Conservation (phyloP, 2,329 filamentous ascomycete genomes). For the Aspergillus sp. region DNA sequence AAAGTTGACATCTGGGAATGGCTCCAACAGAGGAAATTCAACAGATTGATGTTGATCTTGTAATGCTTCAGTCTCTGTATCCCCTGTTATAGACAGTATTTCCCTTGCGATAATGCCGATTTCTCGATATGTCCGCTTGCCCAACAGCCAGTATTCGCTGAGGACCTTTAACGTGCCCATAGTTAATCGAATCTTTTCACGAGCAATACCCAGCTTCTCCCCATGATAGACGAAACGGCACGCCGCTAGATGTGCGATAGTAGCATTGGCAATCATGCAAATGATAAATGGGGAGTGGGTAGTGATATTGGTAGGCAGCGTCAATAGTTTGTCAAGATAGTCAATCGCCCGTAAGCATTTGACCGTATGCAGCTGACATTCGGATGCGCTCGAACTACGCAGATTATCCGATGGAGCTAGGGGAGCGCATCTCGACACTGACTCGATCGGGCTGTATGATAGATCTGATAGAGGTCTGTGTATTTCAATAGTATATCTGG, state of each 20-base stretch:
- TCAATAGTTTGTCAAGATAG: constrained; percentile 32
- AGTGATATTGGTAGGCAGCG: constrained; percentile 29
- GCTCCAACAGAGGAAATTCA: no score
- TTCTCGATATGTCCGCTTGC: constrained; percentile 30
- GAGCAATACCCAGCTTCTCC: constrained; percentile 24
- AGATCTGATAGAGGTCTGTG: constrained; percentile 37
- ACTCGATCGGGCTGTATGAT: constrained; percentile 33
- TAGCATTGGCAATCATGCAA: constrained; percentile 38
- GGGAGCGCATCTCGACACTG: constrained; percentile 30
- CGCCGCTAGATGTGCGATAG: constrained; percentile 56
- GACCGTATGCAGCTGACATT: constrained; percentile 32
- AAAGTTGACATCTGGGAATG: no score
- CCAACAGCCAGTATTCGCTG: constrained; percentile 31
- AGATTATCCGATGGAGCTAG: constrained; percentile 8
- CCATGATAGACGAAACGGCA: constrained; percentile 32
- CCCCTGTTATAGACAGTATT: constrained; percentile 9
- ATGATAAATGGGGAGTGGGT: constrained; percentile 36
- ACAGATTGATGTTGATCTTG: no score
- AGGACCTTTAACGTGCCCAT: constrained; percentile 35
- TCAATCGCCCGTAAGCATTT: constrained; percentile 33
- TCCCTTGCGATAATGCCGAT: constrained; percentile 36
- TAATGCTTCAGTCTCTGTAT: neutral
- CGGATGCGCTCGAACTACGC: constrained; percentile 7
- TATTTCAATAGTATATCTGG: constrained; percentile 30
- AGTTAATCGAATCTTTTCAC: constrained; percentile 36